phyloP scores from a whole-genome alignment of 495 filamentous ascomycete genomes.

The Aspergillus hancockii region DNA sequence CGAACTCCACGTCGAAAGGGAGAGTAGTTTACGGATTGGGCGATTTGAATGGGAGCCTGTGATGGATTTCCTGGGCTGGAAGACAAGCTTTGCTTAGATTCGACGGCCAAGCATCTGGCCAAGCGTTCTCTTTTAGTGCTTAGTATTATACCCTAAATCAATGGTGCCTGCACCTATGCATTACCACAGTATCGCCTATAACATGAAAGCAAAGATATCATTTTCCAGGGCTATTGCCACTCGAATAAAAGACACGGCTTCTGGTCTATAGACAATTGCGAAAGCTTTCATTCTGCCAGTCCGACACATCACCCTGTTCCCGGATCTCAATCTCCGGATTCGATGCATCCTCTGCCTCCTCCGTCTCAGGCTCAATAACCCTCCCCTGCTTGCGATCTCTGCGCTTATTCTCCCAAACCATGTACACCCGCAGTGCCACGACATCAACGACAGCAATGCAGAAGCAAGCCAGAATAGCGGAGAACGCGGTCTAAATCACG shows the following conservation, averaged over 20 bases:
- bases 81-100: conserved; percentile 9
- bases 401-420: conserved; percentile 12
- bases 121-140: background rate
- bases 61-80: conserved; percentile 9
- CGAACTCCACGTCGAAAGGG: background rate
- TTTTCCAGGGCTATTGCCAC: too few species aligned
- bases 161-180: background rate
- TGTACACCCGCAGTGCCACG: background rate
- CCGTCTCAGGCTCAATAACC: conserved; percentile 12
- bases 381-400: conserved; percentile 11
- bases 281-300: conserved; percentile 13
- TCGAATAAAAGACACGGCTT: background rate
- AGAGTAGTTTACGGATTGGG: background rate
- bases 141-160: background rate
- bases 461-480: conserved; percentile 11
- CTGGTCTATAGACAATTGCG: conserved; percentile 14
- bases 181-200: background rate
- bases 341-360: background rate
- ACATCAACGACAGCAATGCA: conserved; percentile 9
- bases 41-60: conserved; percentile 8
- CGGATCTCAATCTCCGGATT: background rate
- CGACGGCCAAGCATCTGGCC: background rate
- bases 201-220: too few species aligned
- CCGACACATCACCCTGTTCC: conserved; percentile 10
- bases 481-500: conserved; percentile 12